These are phyloP conservation scores for Lichina pygmaea DNA, from an alignment of 495 filamentous ascomycete genomes.

Conservation along the genomic window DNA sequence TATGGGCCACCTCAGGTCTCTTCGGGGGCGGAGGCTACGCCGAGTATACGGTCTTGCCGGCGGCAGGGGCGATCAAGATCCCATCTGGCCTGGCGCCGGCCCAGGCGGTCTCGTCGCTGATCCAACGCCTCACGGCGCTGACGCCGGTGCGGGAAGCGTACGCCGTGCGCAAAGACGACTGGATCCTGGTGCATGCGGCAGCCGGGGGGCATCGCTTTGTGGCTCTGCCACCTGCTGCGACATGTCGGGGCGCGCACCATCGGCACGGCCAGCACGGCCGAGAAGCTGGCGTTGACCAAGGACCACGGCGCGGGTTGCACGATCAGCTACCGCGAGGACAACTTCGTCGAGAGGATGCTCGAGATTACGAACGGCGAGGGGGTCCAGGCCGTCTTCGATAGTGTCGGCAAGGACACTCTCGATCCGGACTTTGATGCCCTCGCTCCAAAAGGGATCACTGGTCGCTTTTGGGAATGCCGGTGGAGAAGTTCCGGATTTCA, in stretches of 20 bases:
- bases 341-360: constrained; percentile 34
- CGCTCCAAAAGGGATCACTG: constrained; percentile 58
- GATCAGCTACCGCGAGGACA: constrained; percentile 43
- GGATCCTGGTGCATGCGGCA: constrained; percentile 71
- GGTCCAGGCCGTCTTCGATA: constrained; percentile 64
- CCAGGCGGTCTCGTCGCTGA: constrained; percentile 35
- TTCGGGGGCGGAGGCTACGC: constrained; percentile 31
- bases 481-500: constrained; percentile 52
- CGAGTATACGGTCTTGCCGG: constrained; percentile 40
- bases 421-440: constrained; percentile 55
- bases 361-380: constrained; percentile 47
- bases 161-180: constrained; percentile 47
- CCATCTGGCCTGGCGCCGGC: constrained; percentile 34
- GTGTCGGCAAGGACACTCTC: constrained; percentile 71
- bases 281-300: constrained; percentile 46
- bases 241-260: constrained; percentile 55
- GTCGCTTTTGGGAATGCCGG: constrained; percentile 74
- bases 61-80: constrained; percentile 28
- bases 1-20: constrained; percentile 24
- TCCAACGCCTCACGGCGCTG: constrained; percentile 74
- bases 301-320: constrained; percentile 41
- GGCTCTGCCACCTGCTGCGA: constrained; percentile 49
- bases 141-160: constrained; percentile 58
- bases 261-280: constrained; percentile 48
- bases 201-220: constrained; percentile 68